phyloP scores from a whole-genome alignment of 2,329 filamentous ascomycete genomes.

The Penicillium janthinellum region DNA sequence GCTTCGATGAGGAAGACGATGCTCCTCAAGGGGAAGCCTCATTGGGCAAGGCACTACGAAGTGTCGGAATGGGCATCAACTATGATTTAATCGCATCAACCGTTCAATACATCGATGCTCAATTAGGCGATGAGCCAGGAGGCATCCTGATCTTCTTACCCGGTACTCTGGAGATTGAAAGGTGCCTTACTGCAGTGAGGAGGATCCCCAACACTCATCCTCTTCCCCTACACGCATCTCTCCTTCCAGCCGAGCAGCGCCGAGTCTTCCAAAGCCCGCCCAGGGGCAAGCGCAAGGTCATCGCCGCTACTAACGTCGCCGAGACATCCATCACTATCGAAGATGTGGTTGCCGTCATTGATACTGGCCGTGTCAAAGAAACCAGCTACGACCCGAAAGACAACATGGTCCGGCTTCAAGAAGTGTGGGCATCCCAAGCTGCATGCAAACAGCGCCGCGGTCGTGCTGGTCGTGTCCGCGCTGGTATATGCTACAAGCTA shows the following conservation, averaged over 20 bases:
- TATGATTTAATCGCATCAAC: slow-evolving; percentile 83
- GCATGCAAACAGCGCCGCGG: slow-evolving; percentile 94
- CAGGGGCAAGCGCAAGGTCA: slow-evolving; percentile 80
- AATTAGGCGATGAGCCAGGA: slow-evolving; percentile 72
- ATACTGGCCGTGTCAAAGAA: slow-evolving; percentile 93
- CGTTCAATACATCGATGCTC: slow-evolving; percentile 76
- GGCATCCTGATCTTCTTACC: slow-evolving; percentile 96
- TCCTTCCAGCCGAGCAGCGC: slow-evolving; percentile 85
- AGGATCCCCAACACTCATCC: slow-evolving; percentile 70
- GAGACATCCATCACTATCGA: slow-evolving; percentile 99
- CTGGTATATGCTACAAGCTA: slow-evolving; percentile 91
- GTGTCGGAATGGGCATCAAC: slow-evolving; percentile 81
- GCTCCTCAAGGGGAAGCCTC: slow-evolving; percentile 51
- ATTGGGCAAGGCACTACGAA: slow-evolving; percentile 70
- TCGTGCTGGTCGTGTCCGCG: slow-evolving; percentile 88
- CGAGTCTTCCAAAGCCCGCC: slow-evolving; percentile 80
- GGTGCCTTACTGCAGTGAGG: slow-evolving; percentile 70
- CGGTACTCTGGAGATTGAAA: slow-evolving; percentile 87
- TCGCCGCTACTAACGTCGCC: slow-evolving; percentile 94
- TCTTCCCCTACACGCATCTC: slow-evolving; percentile 86
- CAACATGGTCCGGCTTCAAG: slow-evolving; percentile 91
- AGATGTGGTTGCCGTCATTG: slow-evolving; percentile 93
- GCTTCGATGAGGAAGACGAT: slow-evolving; percentile 40
- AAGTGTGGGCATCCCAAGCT: slow-evolving; percentile 91
- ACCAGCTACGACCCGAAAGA: slow-evolving; percentile 89